Evolutionary conservation across 2,329 filamentous ascomycete genomes (phyloP).

Genomic region (Fusarium udum): DNA sequence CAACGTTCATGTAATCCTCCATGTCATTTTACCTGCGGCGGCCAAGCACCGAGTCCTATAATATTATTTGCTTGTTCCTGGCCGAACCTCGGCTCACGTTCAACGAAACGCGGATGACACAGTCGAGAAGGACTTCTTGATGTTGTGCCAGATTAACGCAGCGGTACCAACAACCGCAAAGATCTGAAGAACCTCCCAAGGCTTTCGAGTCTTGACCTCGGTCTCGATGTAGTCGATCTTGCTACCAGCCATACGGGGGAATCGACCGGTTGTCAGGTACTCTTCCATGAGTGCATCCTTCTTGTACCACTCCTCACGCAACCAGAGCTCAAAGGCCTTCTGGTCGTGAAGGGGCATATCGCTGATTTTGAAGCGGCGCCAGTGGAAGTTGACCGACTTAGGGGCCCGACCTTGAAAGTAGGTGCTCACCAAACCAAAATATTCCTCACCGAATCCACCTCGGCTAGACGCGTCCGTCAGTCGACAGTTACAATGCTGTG

Average conservation of each 20-base stretch:
- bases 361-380: conserved; percentile 83
- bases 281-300: conserved; percentile 91
- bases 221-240: conserved; percentile 64
- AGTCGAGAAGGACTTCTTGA: conserved; percentile 44
- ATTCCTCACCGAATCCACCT: conserved; percentile 87
- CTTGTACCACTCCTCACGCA: conserved; percentile 86
- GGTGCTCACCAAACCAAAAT: conserved; percentile 86
- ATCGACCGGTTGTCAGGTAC: conserved; percentile 79
- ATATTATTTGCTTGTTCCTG: background rate
- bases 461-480: conserved; percentile 59
- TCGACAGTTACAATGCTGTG: conserved; percentile 7
- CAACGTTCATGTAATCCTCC: background rate
- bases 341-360: conserved; percentile 83
- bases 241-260: conserved; percentile 74
- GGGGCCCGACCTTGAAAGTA: conserved; percentile 90
- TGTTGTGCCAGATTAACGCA: conserved; percentile 54
- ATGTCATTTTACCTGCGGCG: background rate
- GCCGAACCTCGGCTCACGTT: background rate
- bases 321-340: conserved; percentile 83
- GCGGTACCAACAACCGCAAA: conserved; percentile 60
- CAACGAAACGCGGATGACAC: conserved; percentile 34
- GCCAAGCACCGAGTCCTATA: background rate
- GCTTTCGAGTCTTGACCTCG: conserved; percentile 62
- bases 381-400: conserved; percentile 96
- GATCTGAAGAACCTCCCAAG: conserved; percentile 65